These are phyloP conservation scores for Handroanthus guayacan DNA, from an alignment of 257 asterid species.

Conservation along the genomic window DNA sequence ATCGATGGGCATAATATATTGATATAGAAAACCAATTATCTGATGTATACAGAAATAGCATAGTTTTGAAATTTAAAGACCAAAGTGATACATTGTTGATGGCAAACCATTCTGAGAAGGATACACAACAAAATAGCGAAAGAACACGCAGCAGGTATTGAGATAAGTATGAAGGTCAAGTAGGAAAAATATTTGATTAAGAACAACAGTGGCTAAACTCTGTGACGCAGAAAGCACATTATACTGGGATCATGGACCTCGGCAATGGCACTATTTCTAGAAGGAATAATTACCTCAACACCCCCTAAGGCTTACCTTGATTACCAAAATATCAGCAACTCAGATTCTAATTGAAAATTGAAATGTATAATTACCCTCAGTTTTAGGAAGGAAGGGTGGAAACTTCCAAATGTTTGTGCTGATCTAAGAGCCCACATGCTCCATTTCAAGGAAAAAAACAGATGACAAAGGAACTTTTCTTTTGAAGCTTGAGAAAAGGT, in stretches of 20 bases:
- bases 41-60: neutral
- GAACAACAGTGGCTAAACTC: neutral
- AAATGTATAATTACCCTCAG: constrained; percentile 11
- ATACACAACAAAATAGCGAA: neutral
- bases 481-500: constrained; percentile 23
- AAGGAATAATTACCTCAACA: too few species aligned
- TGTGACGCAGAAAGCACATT: neutral
- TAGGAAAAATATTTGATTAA: neutral
- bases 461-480: neutral
- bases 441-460: neutral
- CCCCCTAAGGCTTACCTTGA: too few species aligned
- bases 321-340: neutral
- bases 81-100: neutral
- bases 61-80: neutral
- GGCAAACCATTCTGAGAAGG: neutral
- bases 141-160: neutral
- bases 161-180: neutral
- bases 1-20: neutral
- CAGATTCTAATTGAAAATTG: neutral
- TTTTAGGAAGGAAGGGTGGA: neutral
- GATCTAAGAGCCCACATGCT: neutral
- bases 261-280: too few species aligned
- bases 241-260: too few species aligned
- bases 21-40: neutral
- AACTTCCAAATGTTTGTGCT: neutral